Conservation (phyloP, 345 rosid species). For the Corchorus capsularis region DNA sequence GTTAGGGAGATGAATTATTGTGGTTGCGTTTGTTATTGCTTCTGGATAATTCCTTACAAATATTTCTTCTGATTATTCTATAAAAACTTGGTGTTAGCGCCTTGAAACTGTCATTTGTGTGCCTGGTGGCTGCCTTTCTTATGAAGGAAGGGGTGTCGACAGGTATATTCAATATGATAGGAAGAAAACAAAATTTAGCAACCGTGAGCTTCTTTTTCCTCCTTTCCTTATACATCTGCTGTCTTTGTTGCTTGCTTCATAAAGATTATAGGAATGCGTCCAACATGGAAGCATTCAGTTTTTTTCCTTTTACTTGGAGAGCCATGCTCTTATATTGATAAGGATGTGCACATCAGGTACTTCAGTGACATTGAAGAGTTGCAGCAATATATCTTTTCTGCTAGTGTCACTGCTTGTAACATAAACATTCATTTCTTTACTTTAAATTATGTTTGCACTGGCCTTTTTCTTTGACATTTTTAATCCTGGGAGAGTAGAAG, state of each 20-base stretch:
- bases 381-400: background rate
- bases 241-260: background rate
- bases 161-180: background rate
- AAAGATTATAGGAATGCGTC: background rate
- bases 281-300: background rate
- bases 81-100: background rate
- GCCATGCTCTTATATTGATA: background rate
- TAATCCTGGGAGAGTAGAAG: background rate
- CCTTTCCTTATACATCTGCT: background rate
- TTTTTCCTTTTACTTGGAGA: background rate
- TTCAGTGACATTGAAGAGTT: background rate
- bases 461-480: background rate
- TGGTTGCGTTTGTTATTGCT: background rate
- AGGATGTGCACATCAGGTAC: background rate
- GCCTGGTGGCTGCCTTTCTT: background rate
- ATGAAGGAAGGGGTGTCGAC: background rate
- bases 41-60: background rate
- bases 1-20: background rate
- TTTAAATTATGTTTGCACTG: background rate
- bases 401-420: conserved; percentile 7
- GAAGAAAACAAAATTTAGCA: background rate
- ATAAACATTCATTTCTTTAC: background rate
- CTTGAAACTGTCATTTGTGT: background rate
- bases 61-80: background rate
- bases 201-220: background rate